Conservation (phyloP, 176 grass and related monocot species). For the Aegilops bicornis region DNA sequence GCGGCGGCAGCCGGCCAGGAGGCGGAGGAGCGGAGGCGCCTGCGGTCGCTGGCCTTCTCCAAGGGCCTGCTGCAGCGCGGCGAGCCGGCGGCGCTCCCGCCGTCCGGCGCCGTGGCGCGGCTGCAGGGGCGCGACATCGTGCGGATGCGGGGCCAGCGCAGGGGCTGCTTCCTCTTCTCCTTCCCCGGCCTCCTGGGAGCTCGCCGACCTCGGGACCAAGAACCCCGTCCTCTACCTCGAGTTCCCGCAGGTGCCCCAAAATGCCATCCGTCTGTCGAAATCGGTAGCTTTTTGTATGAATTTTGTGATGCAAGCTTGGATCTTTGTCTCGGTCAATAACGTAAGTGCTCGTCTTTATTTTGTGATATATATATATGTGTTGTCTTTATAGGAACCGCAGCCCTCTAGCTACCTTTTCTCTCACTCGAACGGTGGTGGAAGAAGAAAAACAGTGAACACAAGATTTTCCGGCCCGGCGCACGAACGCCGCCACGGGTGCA, state of each 20-base stretch:
- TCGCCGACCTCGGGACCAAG: conserved; percentile 75
- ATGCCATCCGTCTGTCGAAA: not conserved
- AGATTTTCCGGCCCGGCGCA: too few species aligned
- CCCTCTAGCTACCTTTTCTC: too few species aligned
- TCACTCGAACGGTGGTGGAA: too few species aligned
- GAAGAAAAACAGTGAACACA: too few species aligned
- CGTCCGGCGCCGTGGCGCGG: conserved; percentile 52
- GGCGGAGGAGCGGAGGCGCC: conserved; percentile 52
- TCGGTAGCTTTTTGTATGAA: not conserved
- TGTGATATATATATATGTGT: too few species aligned
- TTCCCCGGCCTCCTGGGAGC: conserved; percentile 89
- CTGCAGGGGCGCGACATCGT: conserved; percentile 87
- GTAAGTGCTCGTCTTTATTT: too few species aligned
- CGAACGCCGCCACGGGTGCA: too few species aligned
- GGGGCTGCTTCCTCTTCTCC: conserved; percentile 90
- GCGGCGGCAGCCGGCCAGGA: conserved; percentile 14
- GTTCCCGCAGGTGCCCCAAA: conserved; percentile 57
- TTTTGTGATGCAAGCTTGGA: not conserved
- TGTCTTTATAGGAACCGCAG: too few species aligned
- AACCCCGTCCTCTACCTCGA: conserved; percentile 89
- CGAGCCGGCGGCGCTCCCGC: conserved; percentile 41
- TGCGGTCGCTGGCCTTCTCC: conserved; percentile 69
- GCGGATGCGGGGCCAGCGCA: conserved; percentile 67
- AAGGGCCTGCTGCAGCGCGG: conserved; percentile 60
- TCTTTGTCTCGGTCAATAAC: not conserved